Evolutionary conservation across 441 rosid genomes (phyloP), one percentile per base, ranked within the genome.

Genomic region (Eutrema salsugineum): DNA sequence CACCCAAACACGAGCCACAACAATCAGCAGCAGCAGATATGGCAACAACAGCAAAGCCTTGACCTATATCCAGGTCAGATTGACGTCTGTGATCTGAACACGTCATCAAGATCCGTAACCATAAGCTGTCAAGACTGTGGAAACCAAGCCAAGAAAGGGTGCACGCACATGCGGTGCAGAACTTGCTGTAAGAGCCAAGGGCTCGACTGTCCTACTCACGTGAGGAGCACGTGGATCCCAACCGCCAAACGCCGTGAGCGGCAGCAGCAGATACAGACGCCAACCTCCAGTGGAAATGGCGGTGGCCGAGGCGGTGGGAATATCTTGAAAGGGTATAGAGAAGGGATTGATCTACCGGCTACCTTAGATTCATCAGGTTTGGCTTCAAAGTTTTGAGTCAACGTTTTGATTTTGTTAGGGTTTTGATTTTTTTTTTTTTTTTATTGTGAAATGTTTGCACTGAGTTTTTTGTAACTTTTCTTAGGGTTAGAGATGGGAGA

Each of bases 71-170:
- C 53, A 3, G 63, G 47, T 51, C 89, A 38, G 83, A 81, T 79
- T 66, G 68, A 82, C 82, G 60, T 79, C 35, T 68, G 70, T 8
- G 86, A 82, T 69, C 82, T 74, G 43, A 61, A 88, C 20, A 55
- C 89, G 9, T 77, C 89, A 28, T 50, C 69, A 28, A 73, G 81
- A 57, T 70, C 68, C 20, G 78, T 51, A 33, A 73, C 70, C 14
- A 59, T 64, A 38, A 78, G 82, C 32, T 85, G 89, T 68, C 79
- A 78, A 78, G 89, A 85, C 71, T 85, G 89, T 61, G 89, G 89
- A 20, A 85, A 85, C 82, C 87, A 85, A 72, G 83, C 89, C 27
- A 85, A 85, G 82, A 85, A 71, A 72, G 85, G 81, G 38, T 85
- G 89, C 75, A 63, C 22, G 1, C 73, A 80, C 70, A 61, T 63